Conservation (phyloP, 2,329 filamentous ascomycete species). For the Scedosporium apiospermum region DNA sequence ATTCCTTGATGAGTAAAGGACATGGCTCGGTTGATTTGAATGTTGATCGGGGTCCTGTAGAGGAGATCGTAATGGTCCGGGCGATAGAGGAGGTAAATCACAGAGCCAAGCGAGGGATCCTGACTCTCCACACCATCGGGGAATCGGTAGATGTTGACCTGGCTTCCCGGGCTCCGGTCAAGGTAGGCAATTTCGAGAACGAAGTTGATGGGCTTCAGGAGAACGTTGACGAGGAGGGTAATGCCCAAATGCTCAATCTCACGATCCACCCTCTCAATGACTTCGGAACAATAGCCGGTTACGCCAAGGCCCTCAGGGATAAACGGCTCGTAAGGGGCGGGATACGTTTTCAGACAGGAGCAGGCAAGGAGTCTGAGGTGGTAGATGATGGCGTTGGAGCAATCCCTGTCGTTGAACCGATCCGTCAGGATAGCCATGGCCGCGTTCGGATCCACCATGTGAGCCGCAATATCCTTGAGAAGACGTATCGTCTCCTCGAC, state of each 20-base stretch:
- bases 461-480: conserved; percentile 49
- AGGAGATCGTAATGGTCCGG: conserved; percentile 91
- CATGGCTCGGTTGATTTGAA: conserved; percentile 46
- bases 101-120: conserved; percentile 31
- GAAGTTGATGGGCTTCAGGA: conserved; percentile 71
- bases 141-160: conserved; percentile 64
- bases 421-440: conserved; percentile 45
- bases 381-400: conserved; percentile 72
- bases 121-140: conserved; percentile 42
- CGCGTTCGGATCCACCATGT: conserved; percentile 46
- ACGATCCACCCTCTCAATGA: conserved; percentile 63
- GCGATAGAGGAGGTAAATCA: conserved; percentile 53
- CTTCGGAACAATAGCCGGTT: conserved; percentile 57
- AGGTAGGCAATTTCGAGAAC: conserved; percentile 85
- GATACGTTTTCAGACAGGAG: conserved; percentile 72
- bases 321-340: conserved; percentile 62
- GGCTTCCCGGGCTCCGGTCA: conserved; percentile 69
- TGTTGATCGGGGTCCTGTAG: conserved; percentile 49
- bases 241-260: conserved; percentile 92
- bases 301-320: conserved; percentile 50
- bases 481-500: conserved; percentile 64
- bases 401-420: conserved; percentile 63
- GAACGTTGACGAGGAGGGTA: conserved; percentile 63
- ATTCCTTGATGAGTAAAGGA: conserved; percentile 36
- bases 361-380: conserved; percentile 75